Percentiles rank a stretch among this genome's conserved stretches.
Evolutionary conservation across 768 basidiomycete species (phyloP).

Genomic region (Hericium alpestre): DNA sequence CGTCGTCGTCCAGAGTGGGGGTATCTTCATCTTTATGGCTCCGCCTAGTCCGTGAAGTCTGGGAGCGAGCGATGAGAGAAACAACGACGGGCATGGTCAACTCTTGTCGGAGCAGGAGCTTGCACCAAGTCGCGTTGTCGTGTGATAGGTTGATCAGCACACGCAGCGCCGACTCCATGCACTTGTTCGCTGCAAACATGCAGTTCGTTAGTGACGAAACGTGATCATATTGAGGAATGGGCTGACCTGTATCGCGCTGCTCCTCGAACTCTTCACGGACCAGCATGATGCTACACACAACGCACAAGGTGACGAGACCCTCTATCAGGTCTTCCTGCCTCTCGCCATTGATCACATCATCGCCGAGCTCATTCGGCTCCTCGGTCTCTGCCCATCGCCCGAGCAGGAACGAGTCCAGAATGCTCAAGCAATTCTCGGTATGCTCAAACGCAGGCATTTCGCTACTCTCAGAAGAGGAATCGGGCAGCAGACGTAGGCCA

Average conservation of each 20-base stretch:
- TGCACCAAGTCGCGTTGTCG: constrained; percentile 45
- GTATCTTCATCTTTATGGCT: constrained; percentile 9
- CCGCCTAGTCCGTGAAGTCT: constrained; percentile 12
- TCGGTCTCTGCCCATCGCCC: constrained; percentile 37
- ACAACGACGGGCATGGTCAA: constrained; percentile 37
- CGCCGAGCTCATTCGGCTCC: constrained; percentile 12
- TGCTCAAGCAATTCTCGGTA: constrained; percentile 43
- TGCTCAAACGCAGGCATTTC: constrained; percentile 31
- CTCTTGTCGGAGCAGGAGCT: constrained; percentile 36
- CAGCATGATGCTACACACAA: constrained; percentile 33
- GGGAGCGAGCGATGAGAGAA: constrained; percentile 34
- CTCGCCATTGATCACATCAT: constrained; percentile 22
- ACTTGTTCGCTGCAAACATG: constrained; percentile 27
- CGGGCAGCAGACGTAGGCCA: constrained; percentile 30
- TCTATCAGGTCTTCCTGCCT: constrained; percentile 35
- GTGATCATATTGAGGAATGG: background rate
- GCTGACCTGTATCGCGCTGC: constrained; percentile 4
- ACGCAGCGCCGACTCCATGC: constrained; percentile 48
- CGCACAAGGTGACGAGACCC: constrained; percentile 40
- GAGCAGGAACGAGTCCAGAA: constrained; percentile 56
- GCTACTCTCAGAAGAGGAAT: constrained; percentile 3
- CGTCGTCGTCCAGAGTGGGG: constrained; percentile 6
- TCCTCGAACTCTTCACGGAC: constrained; percentile 15
- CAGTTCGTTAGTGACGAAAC: background rate
- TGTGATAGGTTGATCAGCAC: constrained; percentile 68